Evolutionary conservation across 2,329 filamentous ascomycete species (phyloP).

Genomic region (Ophidiomyces ophidiicola): DNA sequence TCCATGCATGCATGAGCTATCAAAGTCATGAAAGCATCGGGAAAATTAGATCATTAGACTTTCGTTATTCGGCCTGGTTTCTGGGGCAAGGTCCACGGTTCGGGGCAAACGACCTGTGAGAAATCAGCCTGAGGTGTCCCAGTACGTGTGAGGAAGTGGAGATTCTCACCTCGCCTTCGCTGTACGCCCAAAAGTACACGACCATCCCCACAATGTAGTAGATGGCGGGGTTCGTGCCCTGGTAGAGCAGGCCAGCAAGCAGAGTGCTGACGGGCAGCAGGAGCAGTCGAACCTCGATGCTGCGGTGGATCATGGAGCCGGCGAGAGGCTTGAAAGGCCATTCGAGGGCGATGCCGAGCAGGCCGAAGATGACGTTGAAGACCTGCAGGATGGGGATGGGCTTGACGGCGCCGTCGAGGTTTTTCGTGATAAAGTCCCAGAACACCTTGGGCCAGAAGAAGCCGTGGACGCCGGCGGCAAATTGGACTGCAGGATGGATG

Average conservation of each 20-base stretch:
- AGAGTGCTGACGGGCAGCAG: constrained; percentile 69
- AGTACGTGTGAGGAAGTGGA: background rate
- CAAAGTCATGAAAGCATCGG: constrained; percentile 1
- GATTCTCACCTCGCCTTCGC: constrained; percentile 77
- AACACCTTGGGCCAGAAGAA: constrained; percentile 99
- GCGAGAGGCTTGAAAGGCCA: constrained; percentile 75
- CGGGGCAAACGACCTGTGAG: constrained; percentile 51
- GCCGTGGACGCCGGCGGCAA: constrained; percentile 66
- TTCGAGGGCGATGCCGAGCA: constrained; percentile 73
- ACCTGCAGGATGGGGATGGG: constrained; percentile 81
- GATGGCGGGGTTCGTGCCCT: constrained; percentile 79
- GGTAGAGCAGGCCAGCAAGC: constrained; percentile 68
- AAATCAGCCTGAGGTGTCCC: background rate
- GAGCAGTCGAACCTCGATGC: constrained; percentile 73
- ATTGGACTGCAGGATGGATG: constrained; percentile 53
- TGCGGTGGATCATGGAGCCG: constrained; percentile 67
- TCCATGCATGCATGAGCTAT: background rate
- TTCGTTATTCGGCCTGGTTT: constrained; percentile 11
- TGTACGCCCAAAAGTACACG: constrained; percentile 95
- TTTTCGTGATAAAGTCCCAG: constrained; percentile 90
- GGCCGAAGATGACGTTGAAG: constrained; percentile 72
- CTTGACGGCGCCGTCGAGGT: constrained; percentile 72
- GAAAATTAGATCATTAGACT: constrained; percentile 8
- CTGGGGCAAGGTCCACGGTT: constrained; percentile 58
- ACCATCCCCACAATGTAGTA: constrained; percentile 80